Percentiles rank a stretch among this genome's conserved stretches.
These are phyloP conservation scores for Solanum bulbocastanum DNA, from an alignment of 257 asterid species.

Conservation along the genomic window DNA sequence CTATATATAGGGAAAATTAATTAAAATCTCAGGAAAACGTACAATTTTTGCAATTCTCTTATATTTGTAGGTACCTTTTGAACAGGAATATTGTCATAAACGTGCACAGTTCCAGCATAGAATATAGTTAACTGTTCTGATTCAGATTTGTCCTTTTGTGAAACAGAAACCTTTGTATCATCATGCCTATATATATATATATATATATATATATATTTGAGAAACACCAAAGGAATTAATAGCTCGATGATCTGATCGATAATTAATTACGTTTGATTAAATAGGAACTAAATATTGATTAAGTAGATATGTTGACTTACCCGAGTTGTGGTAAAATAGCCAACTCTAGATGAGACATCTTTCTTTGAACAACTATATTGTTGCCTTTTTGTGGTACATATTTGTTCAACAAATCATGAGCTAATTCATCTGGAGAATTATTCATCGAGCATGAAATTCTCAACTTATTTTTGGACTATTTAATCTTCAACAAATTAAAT, in stretches of 20 bases:
- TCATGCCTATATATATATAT: background rate
- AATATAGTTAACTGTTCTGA: conserved; percentile 11
- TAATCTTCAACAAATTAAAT: background rate
- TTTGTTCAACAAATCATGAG: background rate
- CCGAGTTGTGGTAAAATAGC: background rate
- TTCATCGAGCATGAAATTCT: background rate
- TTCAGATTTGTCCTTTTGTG: background rate
- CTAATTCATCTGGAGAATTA: background rate
- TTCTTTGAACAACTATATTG: background rate
- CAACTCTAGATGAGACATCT: background rate
- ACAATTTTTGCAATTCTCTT: background rate
- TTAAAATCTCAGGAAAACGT: background rate
- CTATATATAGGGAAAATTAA: background rate
- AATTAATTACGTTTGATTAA: background rate
- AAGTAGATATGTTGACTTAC: background rate
- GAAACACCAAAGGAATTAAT: background rate
- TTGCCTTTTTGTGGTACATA: background rate
- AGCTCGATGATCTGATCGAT: background rate
- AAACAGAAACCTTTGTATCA: background rate
- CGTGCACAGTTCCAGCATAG: conserved; percentile 8
- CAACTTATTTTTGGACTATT: background rate
- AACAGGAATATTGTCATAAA: background rate
- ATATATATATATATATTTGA: background rate
- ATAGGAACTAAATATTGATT: background rate
- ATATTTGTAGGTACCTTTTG: background rate